A percentile compares a stretch with the other conserved stretches of the same genome.
Evolutionary conservation across 2,329 filamentous ascomycete species (phyloP).

Genomic region (Trichoderma arundinaceum): DNA sequence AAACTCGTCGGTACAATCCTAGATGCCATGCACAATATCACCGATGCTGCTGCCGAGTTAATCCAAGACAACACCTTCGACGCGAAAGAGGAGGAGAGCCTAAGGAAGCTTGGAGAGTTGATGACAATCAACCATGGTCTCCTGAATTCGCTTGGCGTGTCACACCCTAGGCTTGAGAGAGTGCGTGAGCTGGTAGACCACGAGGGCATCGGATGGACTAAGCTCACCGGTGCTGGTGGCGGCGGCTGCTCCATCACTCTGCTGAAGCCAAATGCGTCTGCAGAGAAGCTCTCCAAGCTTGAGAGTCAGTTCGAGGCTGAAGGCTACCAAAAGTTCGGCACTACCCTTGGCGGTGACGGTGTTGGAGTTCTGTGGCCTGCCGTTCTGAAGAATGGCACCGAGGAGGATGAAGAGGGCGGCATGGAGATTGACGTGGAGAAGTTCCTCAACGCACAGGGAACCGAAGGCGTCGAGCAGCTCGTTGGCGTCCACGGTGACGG

Average conservation of each 20-base stretch:
- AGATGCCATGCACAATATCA: slow-evolving; percentile 80
- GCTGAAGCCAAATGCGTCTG: slow-evolving; percentile 69
- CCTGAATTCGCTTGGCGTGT: slow-evolving; percentile 88
- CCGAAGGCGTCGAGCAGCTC: slow-evolving; percentile 82
- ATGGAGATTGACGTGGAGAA: slow-evolving; percentile 90
- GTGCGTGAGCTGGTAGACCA: slow-evolving; percentile 91
- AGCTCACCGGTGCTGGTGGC: slow-evolving; percentile 92
- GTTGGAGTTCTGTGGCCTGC: slow-evolving; percentile 95
- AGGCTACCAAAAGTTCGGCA: slow-evolving; percentile 84
- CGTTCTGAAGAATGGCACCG: slow-evolving; percentile 82
- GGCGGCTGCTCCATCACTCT: slow-evolving; percentile 95
- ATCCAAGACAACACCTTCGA: slow-evolving; percentile 71
- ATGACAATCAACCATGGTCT: slow-evolving; percentile 95
- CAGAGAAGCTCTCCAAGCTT: slow-evolving; percentile 64
- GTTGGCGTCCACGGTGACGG: slow-evolving; percentile 77
- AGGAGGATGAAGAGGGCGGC: slow-evolving; percentile 77
- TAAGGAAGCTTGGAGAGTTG: slow-evolving; percentile 81
- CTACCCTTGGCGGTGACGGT: slow-evolving; percentile 88
- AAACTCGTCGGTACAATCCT: slow-evolving; percentile 80
- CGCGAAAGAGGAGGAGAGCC: slow-evolving; percentile 62
- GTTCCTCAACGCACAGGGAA: slow-evolving; percentile 81
- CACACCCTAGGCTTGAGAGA: slow-evolving; percentile 89
- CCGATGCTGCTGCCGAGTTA: slow-evolving; percentile 59
- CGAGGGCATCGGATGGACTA: slow-evolving; percentile 92
- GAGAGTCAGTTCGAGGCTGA: slow-evolving; percentile 69